Conservation (phyloP, 139 green algal genomes). For the Picochlorum sp. region DNA sequence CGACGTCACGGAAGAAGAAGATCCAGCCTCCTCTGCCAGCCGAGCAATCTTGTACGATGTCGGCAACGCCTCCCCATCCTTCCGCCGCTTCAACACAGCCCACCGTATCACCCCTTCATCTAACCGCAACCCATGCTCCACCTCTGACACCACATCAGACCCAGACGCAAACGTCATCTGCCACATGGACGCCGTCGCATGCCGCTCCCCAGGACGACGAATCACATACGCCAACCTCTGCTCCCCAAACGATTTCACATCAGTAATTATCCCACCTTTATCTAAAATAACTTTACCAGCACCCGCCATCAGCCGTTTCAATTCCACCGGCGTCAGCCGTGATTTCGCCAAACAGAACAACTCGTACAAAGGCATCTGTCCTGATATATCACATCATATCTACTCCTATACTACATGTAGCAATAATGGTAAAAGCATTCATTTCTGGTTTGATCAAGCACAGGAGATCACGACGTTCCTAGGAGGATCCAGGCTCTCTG, state of each 20-base stretch:
- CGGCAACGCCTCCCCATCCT: constrained; percentile 16
- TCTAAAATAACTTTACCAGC: constrained; percentile 43
- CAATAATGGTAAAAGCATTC: no score
- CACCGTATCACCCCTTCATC: constrained; percentile 62
- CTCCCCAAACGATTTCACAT: constrained; percentile 57
- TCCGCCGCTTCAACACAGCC: constrained; percentile 46
- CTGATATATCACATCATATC: neutral
- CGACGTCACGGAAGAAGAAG: neutral
- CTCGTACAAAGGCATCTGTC: constrained; percentile 74
- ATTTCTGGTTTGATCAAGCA: no score
- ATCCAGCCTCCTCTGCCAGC: neutral
- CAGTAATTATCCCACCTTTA: constrained; percentile 58
- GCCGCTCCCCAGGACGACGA: constrained; percentile 37
- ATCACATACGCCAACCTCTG: constrained; percentile 67
- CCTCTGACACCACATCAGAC: constrained; percentile 28
- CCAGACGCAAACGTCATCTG: constrained; percentile 62
- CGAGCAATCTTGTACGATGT: constrained; percentile 26
- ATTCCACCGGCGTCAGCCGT: constrained; percentile 13
- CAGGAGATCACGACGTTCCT: no score
- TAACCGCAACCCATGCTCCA: constrained; percentile 55
- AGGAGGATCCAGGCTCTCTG: no score
- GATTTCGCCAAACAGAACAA: constrained; percentile 64
- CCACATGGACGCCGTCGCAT: constrained; percentile 52
- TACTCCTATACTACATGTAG: neutral
- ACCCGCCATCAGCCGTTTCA: constrained; percentile 40